Conservation (phyloP, 2,329 filamentous ascomycete species). For the Talaromyces piceae region DNA sequence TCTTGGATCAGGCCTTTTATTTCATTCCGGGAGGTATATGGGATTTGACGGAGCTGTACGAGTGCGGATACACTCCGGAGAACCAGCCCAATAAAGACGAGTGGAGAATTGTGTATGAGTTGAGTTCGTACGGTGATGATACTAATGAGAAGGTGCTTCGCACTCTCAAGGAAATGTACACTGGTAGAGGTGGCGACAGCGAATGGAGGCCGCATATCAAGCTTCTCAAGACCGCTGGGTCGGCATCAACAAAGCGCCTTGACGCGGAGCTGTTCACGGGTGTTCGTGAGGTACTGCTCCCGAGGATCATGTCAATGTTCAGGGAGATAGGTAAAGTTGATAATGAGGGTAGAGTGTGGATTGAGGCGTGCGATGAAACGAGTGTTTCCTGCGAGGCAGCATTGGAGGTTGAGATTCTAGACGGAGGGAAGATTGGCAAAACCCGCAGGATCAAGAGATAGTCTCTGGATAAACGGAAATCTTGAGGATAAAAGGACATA, state of each 20-base stretch:
- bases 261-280: neutral
- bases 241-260: too few relatives aligned
- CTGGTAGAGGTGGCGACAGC: neutral
- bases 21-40: neutral
- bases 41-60: neutral
- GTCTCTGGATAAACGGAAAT: neutral
- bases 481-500: too few relatives aligned
- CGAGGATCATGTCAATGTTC: neutral
- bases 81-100: neutral
- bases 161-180: neutral
- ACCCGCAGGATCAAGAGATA: neutral
- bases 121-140: neutral
- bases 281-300: neutral
- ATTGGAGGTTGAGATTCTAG: neutral
- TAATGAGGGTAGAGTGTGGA: neutral
- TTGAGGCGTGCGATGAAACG: conserved; percentile 1
- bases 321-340: neutral
- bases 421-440: neutral
- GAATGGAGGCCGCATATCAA: conserved; percentile 1
- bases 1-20: neutral
- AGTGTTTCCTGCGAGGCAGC: neutral
- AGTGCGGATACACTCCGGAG: neutral
- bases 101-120: neutral
- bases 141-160: neutral
- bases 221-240: neutral